Percentiles rank a stretch among this genome's conserved stretches.
phyloP scores from a whole-genome alignment of 2,329 filamentous ascomycete genomes.

The Nemania bipapillata region DNA sequence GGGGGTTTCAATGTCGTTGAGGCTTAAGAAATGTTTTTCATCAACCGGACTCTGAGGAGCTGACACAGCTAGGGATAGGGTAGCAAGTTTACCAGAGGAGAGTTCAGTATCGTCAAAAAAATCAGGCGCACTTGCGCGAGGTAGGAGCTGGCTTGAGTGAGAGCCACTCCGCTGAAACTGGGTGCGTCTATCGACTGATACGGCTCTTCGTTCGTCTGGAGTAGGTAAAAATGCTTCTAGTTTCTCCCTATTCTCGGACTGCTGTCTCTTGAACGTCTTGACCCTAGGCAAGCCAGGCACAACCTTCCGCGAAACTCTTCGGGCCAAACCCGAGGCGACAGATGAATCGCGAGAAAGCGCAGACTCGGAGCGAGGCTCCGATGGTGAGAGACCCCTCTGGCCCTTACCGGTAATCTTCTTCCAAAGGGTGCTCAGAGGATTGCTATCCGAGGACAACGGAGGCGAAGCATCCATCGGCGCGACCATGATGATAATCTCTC shows the following conservation, averaged over 20 bases:
- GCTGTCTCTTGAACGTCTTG: conserved; percentile 83
- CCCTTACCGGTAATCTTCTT: conserved; percentile 47
- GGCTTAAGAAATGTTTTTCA: conserved; percentile 49
- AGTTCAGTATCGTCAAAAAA: conserved; percentile 53
- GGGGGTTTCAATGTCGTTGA: conserved; percentile 41
- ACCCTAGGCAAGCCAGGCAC: conserved; percentile 80
- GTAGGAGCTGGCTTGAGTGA: conserved; percentile 52
- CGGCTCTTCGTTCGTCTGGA: conserved; percentile 74
- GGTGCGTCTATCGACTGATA: conserved; percentile 69
- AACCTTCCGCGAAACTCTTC: conserved; percentile 68
- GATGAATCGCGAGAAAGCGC: conserved; percentile 43
- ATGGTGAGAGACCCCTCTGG: conserved; percentile 38
- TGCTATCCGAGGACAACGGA: conserved; percentile 40
- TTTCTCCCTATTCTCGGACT: conserved; percentile 80
- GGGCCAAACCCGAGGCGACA: conserved; percentile 52
- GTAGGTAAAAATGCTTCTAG: conserved; percentile 73
- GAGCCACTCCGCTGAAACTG: conserved; percentile 54
- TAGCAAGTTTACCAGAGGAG: conserved; percentile 43
- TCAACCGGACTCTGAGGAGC: conserved; percentile 51
- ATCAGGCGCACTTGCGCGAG: conserved; percentile 62
- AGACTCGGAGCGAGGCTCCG: conserved; percentile 42
- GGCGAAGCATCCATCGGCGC: conserved; percentile 44
- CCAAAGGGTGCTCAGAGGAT: conserved; percentile 43
- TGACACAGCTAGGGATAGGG: conserved; percentile 45
- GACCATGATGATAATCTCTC: conserved; percentile 47